phyloP scores from a whole-genome alignment of 2,329 filamentous ascomycete genomes.

The Pyricularia sp. region DNA sequence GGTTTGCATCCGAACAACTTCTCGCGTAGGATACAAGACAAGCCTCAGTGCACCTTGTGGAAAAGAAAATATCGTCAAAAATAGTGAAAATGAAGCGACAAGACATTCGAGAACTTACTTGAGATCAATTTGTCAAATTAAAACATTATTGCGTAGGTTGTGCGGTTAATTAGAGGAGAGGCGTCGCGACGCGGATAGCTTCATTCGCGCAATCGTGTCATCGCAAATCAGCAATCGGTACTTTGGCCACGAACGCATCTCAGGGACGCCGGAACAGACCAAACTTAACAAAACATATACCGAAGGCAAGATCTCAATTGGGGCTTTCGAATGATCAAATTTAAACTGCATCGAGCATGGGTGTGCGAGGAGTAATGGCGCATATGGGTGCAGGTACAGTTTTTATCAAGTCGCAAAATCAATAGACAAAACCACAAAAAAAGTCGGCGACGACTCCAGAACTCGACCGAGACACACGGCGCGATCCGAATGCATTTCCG shows the following conservation, averaged over 20 bases:
- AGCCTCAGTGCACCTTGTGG: neutral
- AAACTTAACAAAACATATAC: neutral
- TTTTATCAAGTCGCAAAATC: neutral
- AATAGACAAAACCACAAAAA: neutral
- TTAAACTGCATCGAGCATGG: neutral
- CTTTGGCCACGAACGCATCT: neutral
- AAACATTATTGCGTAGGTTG: neutral
- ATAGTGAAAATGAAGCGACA: neutral
- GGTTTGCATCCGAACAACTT: neutral
- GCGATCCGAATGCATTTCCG: neutral
- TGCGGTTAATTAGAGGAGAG: neutral
- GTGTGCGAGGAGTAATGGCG: neutral
- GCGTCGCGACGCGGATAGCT: slow-evolving; percentile 2
- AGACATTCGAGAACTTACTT: neutral
- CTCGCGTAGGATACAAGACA: neutral
- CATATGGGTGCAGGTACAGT: neutral
- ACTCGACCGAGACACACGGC: neutral
- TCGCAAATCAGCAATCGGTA: neutral
- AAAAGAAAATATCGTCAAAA: neutral
- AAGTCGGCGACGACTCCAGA: neutral
- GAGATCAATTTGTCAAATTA: neutral
- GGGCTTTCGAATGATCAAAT: neutral
- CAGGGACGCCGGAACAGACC: neutral
- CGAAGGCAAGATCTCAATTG: neutral
- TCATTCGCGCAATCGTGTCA: neutral